Conservation (phyloP, 345 rosid genomes). For the Lumnitzera littorea region DNA sequence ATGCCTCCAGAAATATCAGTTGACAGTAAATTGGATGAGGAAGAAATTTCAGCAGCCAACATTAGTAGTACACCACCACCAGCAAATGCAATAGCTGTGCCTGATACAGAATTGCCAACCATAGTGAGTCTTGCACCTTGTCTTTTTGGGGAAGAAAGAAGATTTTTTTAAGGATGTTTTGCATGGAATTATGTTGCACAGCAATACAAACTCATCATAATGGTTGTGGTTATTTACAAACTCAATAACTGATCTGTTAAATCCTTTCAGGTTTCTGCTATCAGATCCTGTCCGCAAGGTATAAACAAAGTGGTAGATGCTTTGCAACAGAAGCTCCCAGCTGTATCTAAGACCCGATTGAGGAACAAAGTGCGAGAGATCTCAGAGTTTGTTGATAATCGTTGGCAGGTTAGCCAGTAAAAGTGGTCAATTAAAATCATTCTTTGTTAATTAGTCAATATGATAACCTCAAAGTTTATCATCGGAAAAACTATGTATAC, state of each 20-base stretch:
- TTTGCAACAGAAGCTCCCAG: constrained; percentile 71
- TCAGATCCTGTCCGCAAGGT: constrained; percentile 62
- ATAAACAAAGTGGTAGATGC: constrained; percentile 58
- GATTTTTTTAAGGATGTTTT: too few relatives aligned
- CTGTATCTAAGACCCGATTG: constrained; percentile 54
- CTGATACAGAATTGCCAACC: constrained; percentile 53
- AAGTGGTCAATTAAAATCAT: too few relatives aligned
- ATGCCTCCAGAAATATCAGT: constrained; percentile 33
- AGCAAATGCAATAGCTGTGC: constrained; percentile 15
- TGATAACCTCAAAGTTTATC: background rate
- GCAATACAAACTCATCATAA: too few relatives aligned
- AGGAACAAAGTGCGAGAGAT: constrained; percentile 77
- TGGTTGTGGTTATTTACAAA: too few relatives aligned
- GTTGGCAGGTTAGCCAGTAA: constrained; percentile 96
- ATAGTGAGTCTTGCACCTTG: constrained; percentile 28
- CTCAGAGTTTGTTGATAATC: constrained; percentile 68
- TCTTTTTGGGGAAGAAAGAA: too few relatives aligned
- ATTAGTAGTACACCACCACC: constrained; percentile 25
- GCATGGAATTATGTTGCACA: too few relatives aligned
- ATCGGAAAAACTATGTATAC: too few relatives aligned
- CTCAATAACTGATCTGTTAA: background rate
- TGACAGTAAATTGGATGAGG: constrained; percentile 24
- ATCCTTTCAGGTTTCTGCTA: constrained; percentile 51
- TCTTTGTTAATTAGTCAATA: background rate
- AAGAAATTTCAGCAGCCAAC: constrained; percentile 29